Evolutionary conservation across 176 grass and related monocot genomes (phyloP).

Genomic region (Musa acuminata): DNA sequence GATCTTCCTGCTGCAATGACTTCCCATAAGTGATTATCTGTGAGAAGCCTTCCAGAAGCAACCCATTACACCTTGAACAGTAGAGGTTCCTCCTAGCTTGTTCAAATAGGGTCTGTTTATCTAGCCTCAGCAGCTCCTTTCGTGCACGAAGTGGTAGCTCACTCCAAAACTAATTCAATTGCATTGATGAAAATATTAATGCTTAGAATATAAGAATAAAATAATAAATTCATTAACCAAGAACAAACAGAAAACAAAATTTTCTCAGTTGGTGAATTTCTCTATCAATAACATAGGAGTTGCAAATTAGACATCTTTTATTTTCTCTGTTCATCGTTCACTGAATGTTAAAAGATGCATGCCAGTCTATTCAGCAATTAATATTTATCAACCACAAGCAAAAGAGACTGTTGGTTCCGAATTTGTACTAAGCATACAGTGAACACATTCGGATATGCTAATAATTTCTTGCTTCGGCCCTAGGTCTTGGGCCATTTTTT

Average conservation of each 20-base stretch:
- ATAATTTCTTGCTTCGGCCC: too few species aligned
- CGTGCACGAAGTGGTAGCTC: conserved; percentile 56
- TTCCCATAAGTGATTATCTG: conserved; percentile 73
- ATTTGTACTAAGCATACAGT: too few species aligned
- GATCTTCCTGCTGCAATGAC: conserved; percentile 48
- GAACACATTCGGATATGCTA: too few species aligned
- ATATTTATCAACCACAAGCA: too few species aligned
- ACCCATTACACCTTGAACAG: conserved; percentile 87
- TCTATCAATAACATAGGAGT: neutral
- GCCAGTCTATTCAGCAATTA: too few species aligned
- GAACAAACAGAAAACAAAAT: conserved; percentile 8
- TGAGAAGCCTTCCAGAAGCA: conserved; percentile 82
- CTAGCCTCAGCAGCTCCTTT: conserved; percentile 60
- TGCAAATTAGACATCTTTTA: neutral
- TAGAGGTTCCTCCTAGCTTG: conserved; percentile 89
- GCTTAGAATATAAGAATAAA: neutral
- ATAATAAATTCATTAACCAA: neutral
- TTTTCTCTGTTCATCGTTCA: too few species aligned
- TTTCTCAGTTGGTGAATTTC: conserved; percentile 2
- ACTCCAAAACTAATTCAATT: conserved; percentile 76
- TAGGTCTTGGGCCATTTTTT: too few species aligned
- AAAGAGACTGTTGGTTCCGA: too few species aligned
- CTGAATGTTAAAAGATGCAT: too few species aligned
- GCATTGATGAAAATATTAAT: conserved; percentile 23
- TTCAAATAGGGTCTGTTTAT: conserved; percentile 87